phyloP scores from a whole-genome alignment of 441 rosid genomes.

The Eruca vesicaria region DNA sequence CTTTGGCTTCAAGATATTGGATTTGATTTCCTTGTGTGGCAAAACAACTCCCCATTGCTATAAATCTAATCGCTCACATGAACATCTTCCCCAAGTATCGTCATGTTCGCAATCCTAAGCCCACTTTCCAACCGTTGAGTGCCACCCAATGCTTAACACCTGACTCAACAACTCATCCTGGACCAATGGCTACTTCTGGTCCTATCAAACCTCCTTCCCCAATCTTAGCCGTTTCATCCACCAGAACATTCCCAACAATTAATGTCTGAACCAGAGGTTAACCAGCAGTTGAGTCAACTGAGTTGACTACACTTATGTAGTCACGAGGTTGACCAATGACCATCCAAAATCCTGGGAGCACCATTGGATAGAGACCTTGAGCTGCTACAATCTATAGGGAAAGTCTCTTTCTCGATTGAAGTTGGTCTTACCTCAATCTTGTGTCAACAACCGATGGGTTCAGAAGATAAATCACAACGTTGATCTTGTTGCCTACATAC shows the following conservation, averaged over 20 bases:
- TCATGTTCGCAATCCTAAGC: constrained; percentile 80
- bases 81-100: constrained; percentile 44
- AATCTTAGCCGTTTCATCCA: constrained; percentile 80
- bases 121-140: constrained; percentile 95
- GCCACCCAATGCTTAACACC: constrained; percentile 98
- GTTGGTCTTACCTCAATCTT: constrained; percentile 88
- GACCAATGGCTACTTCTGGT: constrained; percentile 93
- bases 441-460: constrained; percentile 83
- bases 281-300: constrained; percentile 77
- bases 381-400: constrained; percentile 89
- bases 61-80: constrained; percentile 91
- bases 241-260: constrained; percentile 85
- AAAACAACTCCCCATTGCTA: constrained; percentile 94
- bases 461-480: constrained; percentile 90
- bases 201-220: constrained; percentile 96
- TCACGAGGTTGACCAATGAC: constrained; percentile 98
- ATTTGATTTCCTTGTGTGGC: constrained; percentile 92
- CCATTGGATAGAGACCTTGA: constrained; percentile 81
- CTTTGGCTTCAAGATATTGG: constrained; percentile 92
- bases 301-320: constrained; percentile 93
- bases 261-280: constrained; percentile 60
- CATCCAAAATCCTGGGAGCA: constrained; percentile 98
- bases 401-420: constrained; percentile 92
- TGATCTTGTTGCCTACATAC: constrained; percentile 95
- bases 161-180: constrained; percentile 83